phyloP scores from a whole-genome alignment of 2,329 filamentous ascomycete genomes.

The Talaromyces sp. region DNA sequence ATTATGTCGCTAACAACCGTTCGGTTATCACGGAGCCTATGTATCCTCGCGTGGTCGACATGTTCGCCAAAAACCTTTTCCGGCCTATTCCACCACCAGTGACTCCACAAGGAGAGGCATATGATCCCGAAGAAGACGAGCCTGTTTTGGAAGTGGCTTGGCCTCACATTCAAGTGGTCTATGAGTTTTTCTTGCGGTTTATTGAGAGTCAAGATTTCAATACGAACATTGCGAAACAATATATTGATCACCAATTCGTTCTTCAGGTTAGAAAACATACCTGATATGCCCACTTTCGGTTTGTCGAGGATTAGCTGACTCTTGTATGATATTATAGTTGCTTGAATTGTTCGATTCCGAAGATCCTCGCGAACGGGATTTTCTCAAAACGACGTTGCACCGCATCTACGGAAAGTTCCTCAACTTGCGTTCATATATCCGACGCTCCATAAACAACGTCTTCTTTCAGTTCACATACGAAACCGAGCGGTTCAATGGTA shows the following conservation, averaged over 20 bases:
- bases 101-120: constrained; percentile 96
- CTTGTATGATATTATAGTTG: constrained; percentile 47
- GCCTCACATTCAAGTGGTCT: constrained; percentile 99
- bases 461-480: constrained; percentile 99
- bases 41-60: constrained; percentile 97
- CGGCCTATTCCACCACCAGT: constrained; percentile 93
- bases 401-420: constrained; percentile 99
- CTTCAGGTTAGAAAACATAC: constrained; percentile 56
- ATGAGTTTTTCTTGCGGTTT: constrained; percentile 98
- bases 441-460: constrained; percentile 98
- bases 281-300: not conserved
- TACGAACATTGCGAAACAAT: constrained; percentile 97
- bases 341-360: constrained; percentile 98
- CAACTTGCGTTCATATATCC: constrained; percentile 93
- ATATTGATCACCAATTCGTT: constrained; percentile 97
- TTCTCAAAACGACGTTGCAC: constrained; percentile 95
- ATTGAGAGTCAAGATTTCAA: constrained; percentile 99
- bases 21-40: constrained; percentile 98
- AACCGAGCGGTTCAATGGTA: constrained; percentile 96
- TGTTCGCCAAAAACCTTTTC: constrained; percentile 99
- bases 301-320: constrained; percentile 13
- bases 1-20: constrained; percentile 97
- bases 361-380: constrained; percentile 92
- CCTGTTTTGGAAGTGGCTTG: constrained; percentile 96
- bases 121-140: constrained; percentile 97